phyloP scores from a whole-genome alignment of 1,139 yeast species.

The Torulaspora globosa region DNA sequence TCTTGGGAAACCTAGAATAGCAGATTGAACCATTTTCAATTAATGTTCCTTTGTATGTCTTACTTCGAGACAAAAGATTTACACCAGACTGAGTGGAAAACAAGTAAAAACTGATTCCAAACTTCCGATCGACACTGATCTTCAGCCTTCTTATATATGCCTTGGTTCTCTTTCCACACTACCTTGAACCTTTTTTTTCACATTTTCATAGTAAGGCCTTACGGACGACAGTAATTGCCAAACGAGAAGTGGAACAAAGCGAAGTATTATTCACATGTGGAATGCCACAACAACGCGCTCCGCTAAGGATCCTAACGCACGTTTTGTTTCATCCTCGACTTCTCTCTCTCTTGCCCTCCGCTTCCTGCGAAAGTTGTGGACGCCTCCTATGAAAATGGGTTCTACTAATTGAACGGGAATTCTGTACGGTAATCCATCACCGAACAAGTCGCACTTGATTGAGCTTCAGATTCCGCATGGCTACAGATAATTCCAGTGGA shows the following conservation, averaged over 20 bases:
- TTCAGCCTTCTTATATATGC: not conserved
- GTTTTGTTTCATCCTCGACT: not conserved
- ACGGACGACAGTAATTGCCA: not conserved
- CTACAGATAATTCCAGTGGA: not conserved
- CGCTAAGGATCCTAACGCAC: not conserved
- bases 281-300: not conserved
- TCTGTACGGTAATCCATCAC: not conserved
- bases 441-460: not conserved
- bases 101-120: not conserved
- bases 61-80: not conserved
- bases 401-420: not conserved
- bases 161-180: not conserved
- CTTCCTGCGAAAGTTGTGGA: not conserved
- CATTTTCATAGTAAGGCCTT: not conserved
- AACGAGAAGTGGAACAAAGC: not conserved
- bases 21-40: conserved; percentile 81
- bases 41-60: conserved; percentile 4
- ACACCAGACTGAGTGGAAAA: not conserved
- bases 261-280: not conserved
- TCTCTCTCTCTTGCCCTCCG: not conserved
- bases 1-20: conserved; percentile 99
- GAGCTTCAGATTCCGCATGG: not conserved
- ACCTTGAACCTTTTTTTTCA: not conserved
- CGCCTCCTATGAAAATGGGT: not conserved
- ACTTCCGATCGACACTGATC: not conserved